Evolutionary conservation across 2,329 filamentous ascomycete genomes (phyloP).

Genomic region (Aspergillus sp.): DNA sequence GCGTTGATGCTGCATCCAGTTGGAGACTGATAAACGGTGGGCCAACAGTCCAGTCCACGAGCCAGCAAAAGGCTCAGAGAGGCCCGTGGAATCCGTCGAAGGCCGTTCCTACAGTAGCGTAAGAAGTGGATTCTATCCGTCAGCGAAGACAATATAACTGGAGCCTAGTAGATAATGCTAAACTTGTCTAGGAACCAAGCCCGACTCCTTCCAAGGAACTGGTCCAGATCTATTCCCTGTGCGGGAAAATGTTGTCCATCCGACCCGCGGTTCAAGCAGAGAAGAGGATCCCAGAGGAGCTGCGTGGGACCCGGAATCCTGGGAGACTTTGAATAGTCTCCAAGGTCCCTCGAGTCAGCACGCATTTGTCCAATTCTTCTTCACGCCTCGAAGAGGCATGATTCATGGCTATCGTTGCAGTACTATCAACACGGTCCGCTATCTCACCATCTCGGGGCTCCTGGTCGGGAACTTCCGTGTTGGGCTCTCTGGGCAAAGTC

Average conservation of each 20-base stretch:
- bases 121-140: background rate
- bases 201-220: background rate
- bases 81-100: background rate
- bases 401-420: background rate
- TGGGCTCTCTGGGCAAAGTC: background rate
- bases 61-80: background rate
- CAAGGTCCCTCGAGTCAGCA: conserved; percentile 12
- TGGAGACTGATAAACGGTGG: background rate
- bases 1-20: conserved; percentile 8
- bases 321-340: conserved; percentile 3
- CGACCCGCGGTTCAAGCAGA: conserved; percentile 12
- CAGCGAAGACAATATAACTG: background rate
- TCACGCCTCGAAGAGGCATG: background rate
- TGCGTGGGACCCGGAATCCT: conserved; percentile 16
- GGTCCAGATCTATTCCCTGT: conserved; percentile 14
- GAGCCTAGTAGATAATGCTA: background rate
- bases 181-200: background rate
- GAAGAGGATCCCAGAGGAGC: background rate
- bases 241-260: conserved; percentile 12
- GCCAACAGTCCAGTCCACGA: background rate
- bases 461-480: background rate
- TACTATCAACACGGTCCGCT: background rate
- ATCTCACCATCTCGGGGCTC: background rate
- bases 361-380: background rate
- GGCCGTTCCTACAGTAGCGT: conserved; percentile 9